Percentiles rank a stretch among this genome's conserved stretches.
phyloP scores from a whole-genome alignment of 2,329 filamentous ascomycete species.

The Epicoccum nigrum region DNA sequence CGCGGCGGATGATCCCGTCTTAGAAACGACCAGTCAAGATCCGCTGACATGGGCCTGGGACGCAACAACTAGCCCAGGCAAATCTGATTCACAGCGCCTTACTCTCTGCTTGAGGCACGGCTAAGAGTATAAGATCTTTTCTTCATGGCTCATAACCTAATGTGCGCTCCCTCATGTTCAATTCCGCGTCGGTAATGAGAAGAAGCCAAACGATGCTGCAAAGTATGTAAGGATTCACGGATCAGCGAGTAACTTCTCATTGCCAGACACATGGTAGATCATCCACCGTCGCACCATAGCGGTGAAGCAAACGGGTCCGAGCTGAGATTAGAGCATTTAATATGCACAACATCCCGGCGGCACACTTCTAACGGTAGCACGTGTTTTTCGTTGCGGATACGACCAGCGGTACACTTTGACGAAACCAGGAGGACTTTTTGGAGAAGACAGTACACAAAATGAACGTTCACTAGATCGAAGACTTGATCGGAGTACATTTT shows the following conservation, averaged over 20 bases:
- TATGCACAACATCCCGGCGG: conserved; percentile 12
- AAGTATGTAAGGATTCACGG: conserved; percentile 3
- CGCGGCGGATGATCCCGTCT: conserved; percentile 28
- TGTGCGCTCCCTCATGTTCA: too few species aligned
- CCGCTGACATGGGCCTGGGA: conserved; percentile 46
- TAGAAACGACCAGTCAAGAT: conserved; percentile 28
- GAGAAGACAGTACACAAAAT: neutral
- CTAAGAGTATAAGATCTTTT: too few species aligned
- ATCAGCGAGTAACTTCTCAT: conserved; percentile 5
- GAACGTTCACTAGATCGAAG: neutral
- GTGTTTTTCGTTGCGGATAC: neutral
- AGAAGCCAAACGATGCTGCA: neutral
- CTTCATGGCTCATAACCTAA: too few species aligned
- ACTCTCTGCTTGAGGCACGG: too few species aligned
- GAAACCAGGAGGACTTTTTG: neutral
- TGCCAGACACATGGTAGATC: conserved; percentile 6
- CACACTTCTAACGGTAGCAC: neutral
- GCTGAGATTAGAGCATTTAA: conserved; percentile 14
- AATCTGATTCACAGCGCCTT: too few species aligned
- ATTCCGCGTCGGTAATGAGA: too few species aligned
- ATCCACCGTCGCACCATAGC: conserved; percentile 10
- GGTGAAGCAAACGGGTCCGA: conserved; percentile 16
- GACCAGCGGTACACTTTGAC: neutral
- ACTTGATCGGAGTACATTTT: neutral
- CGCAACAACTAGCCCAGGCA: conserved; percentile 17